These are phyloP conservation scores for Psilocybe cubensis DNA, from an alignment of 768 basidiomycete genomes.

Conservation along the genomic window DNA sequence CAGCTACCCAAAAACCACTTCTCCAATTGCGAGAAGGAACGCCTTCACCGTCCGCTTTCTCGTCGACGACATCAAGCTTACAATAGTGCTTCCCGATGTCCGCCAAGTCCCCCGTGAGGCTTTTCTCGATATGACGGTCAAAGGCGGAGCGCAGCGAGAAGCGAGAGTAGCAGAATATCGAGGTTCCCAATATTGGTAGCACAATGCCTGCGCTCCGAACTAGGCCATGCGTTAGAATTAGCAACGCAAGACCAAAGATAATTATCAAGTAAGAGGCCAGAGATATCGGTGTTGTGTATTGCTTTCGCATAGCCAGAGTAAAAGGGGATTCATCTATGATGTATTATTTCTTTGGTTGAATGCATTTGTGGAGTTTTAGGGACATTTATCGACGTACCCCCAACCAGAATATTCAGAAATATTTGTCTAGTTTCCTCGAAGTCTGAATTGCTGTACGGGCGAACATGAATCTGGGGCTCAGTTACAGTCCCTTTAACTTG, in stretches of 20 bases:
- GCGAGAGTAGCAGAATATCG: constrained; percentile 16
- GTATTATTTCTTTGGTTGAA: no score
- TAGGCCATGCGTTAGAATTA: not conserved
- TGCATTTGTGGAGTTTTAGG: no score
- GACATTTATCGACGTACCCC: not conserved
- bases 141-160: constrained; percentile 11
- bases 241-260: constrained; percentile 6
- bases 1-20: constrained; percentile 12
- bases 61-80: not conserved
- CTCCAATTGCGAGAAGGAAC: constrained; percentile 4
- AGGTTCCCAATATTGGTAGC: not conserved
- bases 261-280: constrained; percentile 15
- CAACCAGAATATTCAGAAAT: constrained; percentile 10
- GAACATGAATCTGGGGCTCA: constrained; percentile 8
- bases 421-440: constrained; percentile 13
- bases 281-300: constrained; percentile 10
- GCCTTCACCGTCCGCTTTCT: not conserved
- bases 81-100: not conserved
- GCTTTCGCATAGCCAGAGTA: constrained; percentile 6
- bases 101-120: constrained; percentile 8
- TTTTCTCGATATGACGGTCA: constrained; percentile 4
- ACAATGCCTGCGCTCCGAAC: not conserved
- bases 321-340: constrained; percentile 19
- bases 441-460: constrained; percentile 17
- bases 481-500: no score